A percentile compares a stretch with the other conserved stretches of the same genome.
Conservation (phyloP, 2,329 filamentous ascomycete genomes). For the Exutisphaerella laricina region DNA sequence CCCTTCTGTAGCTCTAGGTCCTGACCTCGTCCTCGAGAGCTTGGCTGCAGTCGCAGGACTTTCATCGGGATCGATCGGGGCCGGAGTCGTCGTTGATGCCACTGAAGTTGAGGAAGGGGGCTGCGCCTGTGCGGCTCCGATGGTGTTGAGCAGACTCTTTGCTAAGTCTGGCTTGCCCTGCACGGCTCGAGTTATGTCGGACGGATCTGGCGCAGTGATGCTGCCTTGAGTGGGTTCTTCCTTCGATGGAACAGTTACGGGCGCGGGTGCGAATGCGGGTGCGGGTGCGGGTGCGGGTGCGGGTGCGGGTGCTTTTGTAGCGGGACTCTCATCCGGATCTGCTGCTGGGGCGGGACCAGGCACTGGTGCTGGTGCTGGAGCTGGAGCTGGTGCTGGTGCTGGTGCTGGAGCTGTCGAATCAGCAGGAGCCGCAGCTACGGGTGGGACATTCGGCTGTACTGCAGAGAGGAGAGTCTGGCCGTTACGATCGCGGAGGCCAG, state of each 20-base stretch:
- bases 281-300: too few species aligned
- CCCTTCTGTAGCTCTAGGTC: neutral
- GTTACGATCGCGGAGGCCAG: constrained; percentile 19
- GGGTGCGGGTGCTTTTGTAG: constrained; percentile 16
- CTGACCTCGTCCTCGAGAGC: constrained; percentile 2
- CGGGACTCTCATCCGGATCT: constrained; percentile 30
- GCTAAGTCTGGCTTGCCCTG: neutral
- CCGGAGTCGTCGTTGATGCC: constrained; percentile 2
- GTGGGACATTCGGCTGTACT: constrained; percentile 5
- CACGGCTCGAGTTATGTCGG: neutral
- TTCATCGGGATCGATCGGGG: constrained; percentile 13
- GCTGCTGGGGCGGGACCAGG: constrained; percentile 7
- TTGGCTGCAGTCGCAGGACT: constrained; percentile 14
- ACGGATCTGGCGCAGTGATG: neutral
- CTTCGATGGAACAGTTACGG: constrained; percentile 6
- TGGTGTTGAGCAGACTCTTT: neutral
- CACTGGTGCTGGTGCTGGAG: neutral
- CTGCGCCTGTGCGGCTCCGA: neutral
- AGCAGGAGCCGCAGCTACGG: constrained; percentile 12
- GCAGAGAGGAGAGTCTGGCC: constrained; percentile 14
- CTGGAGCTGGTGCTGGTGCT: constrained; percentile 2
- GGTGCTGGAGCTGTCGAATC: neutral
- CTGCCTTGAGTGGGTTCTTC: constrained; percentile 1
- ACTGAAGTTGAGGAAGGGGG: neutral
- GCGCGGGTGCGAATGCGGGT: too few species aligned